Percentiles rank a stretch among this genome's conserved stretches.
These are phyloP conservation scores for Termitomyces sp. DNA, from an alignment of 1,284 basidiomycete species.

Conservation along the genomic window DNA sequence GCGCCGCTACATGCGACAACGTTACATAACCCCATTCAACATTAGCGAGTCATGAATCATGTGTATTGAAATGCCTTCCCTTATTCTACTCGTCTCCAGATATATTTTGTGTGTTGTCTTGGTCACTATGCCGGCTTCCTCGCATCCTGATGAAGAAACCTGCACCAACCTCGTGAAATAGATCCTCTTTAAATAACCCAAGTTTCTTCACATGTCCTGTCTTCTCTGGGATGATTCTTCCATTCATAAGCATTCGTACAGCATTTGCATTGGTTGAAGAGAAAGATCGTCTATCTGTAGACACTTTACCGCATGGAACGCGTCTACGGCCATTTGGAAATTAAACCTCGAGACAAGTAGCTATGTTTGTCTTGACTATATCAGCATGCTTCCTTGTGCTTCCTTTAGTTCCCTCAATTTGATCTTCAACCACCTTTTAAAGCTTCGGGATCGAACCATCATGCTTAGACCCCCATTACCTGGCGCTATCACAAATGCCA, in stretches of 20 bases:
- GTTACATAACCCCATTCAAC: no score
- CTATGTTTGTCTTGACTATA: background rate
- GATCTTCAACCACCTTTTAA: background rate
- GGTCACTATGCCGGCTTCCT: background rate
- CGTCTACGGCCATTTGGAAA: background rate
- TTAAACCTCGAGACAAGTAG: background rate
- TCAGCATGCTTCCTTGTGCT: background rate
- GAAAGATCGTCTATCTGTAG: background rate
- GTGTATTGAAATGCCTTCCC: no score
- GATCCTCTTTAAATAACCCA: background rate
- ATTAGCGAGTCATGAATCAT: no score
- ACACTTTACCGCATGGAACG: background rate
- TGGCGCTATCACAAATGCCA: constrained; percentile 2
- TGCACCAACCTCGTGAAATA: background rate
- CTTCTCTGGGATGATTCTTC: background rate
- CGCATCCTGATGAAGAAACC: background rate
- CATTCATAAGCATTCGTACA: background rate
- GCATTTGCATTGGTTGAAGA: background rate
- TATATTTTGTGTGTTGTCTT: no score
- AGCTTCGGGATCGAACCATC: background rate
- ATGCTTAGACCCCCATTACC: background rate
- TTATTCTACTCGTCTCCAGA: no score
- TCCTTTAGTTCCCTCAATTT: background rate
- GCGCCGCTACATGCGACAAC: no score
- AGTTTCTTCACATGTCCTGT: background rate